Conservation (phyloP, 345 rosid species). For the Acer negundo region DNA sequence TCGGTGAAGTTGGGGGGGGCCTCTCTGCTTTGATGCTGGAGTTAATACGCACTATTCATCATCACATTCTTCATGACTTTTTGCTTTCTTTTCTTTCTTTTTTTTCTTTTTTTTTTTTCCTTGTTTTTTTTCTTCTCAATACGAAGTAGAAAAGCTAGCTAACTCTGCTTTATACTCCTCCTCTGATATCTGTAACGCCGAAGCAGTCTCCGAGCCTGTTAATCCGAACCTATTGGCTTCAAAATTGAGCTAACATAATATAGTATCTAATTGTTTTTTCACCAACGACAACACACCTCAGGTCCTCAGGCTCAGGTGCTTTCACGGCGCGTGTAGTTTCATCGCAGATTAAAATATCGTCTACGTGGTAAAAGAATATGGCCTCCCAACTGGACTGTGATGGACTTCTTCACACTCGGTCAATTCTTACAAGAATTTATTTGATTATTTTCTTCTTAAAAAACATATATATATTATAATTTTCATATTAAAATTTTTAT, state of each 20-base stretch:
- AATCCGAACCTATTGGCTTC: slow-evolving; percentile 20
- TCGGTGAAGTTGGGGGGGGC: background rate
- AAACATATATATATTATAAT: too few species aligned
- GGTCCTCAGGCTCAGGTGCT: background rate
- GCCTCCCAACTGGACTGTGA: too few species aligned
- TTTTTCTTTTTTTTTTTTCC: background rate
- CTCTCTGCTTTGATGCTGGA: slow-evolving; percentile 6
- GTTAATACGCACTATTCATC: slow-evolving; percentile 11
- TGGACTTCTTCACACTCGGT: too few species aligned
- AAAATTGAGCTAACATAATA: background rate
- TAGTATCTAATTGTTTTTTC: background rate
- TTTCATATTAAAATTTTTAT: too few species aligned
- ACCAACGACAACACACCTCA: background rate
- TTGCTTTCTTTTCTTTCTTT: slow-evolving; percentile 15
- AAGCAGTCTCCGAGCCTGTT: slow-evolving; percentile 16
- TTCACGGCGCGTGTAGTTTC: slow-evolving; percentile 13
- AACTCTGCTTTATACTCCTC: slow-evolving; percentile 27
- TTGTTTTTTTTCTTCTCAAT: background rate
- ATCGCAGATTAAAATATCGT: background rate
- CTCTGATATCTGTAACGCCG: background rate
- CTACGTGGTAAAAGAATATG: background rate
- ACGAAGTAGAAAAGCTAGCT: slow-evolving; percentile 11
- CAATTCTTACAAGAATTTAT: too few species aligned
- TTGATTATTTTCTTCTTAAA: too few species aligned
- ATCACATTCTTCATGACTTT: slow-evolving; percentile 33